phyloP scores from a whole-genome alignment of 2,329 filamentous ascomycete genomes.

The Colletotrichum destructivum region DNA sequence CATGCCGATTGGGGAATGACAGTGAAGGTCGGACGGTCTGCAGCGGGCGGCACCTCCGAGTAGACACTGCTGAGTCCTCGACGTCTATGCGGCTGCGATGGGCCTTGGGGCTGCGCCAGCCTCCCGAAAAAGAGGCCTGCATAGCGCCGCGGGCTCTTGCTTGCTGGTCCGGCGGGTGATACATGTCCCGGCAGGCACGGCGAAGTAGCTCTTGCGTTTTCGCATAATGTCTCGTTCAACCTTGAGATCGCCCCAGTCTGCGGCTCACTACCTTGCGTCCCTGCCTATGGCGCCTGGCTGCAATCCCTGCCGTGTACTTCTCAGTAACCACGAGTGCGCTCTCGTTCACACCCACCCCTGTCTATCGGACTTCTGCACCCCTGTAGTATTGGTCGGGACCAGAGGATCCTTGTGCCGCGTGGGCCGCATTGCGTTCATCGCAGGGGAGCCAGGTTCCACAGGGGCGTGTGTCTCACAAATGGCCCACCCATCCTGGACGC shows the following conservation, averaged over 20 bases:
- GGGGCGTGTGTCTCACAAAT: no score
- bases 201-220: background rate
- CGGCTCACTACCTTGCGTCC: background rate
- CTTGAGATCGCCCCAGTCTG: background rate
- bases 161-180: background rate
- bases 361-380: background rate
- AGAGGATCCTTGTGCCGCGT: background rate
- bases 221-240: background rate
- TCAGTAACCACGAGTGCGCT: background rate
- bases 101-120: no score
- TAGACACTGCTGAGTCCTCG: no score
- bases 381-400: background rate
- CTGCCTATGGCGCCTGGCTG: background rate
- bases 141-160: no score
- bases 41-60: no score
- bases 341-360: background rate
- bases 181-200: background rate
- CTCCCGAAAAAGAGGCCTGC: no score
- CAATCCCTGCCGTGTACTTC: background rate
- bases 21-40: no score
- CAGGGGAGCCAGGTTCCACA: no score
- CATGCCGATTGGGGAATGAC: no score
- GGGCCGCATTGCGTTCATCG: no score
- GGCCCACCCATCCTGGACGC: no score
- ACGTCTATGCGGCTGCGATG: no score